These are phyloP conservation scores for Zymoseptoria tritici DNA, from an alignment of 2,329 filamentous ascomycete species.

Conservation along the genomic window DNA sequence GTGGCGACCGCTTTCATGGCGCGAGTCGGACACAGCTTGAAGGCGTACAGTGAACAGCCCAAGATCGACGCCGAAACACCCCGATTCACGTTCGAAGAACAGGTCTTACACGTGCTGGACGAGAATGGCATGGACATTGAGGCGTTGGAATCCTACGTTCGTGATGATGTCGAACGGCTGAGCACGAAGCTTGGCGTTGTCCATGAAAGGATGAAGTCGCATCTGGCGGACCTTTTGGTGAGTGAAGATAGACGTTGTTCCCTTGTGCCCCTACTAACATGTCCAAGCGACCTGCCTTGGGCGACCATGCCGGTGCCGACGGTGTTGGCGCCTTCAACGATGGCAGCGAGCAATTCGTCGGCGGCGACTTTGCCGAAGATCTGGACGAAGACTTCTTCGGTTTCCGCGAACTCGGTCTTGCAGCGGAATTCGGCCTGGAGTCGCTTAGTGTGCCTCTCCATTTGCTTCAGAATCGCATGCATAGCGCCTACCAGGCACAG, in stretches of 20 bases:
- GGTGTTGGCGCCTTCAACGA: conserved; percentile 90
- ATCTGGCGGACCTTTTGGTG: conserved; percentile 79
- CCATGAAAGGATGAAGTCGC: conserved; percentile 89
- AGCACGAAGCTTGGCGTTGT: conserved; percentile 70
- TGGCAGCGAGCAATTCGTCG: conserved; percentile 92
- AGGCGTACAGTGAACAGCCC: conserved; percentile 74
- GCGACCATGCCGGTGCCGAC: conserved; percentile 66
- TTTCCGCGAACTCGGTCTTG: conserved; percentile 88
- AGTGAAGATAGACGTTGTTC: conserved; percentile 13
- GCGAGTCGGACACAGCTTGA: conserved; percentile 72
- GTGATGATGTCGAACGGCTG: conserved; percentile 86
- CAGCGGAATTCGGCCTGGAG: conserved; percentile 81
- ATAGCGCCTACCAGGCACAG: conserved; percentile 75
- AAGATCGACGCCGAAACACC: conserved; percentile 46
- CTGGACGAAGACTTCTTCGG: conserved; percentile 98
- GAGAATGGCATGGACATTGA: conserved; percentile 80
- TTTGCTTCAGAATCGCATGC: conserved; percentile 83
- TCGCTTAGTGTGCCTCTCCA: conserved; percentile 88
- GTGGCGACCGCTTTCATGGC: conserved; percentile 83
- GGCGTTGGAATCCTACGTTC: conserved; percentile 74
- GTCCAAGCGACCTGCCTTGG: conserved; percentile 65
- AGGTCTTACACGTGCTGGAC: conserved; percentile 75
- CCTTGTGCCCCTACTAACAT: conserved; percentile 19
- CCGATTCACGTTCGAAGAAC: conserved; percentile 74
- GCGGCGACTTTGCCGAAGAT: conserved; percentile 94